Evolutionary conservation across 2,329 filamentous ascomycete species (phyloP).

Genomic region (Cladosporium cucumerinum): DNA sequence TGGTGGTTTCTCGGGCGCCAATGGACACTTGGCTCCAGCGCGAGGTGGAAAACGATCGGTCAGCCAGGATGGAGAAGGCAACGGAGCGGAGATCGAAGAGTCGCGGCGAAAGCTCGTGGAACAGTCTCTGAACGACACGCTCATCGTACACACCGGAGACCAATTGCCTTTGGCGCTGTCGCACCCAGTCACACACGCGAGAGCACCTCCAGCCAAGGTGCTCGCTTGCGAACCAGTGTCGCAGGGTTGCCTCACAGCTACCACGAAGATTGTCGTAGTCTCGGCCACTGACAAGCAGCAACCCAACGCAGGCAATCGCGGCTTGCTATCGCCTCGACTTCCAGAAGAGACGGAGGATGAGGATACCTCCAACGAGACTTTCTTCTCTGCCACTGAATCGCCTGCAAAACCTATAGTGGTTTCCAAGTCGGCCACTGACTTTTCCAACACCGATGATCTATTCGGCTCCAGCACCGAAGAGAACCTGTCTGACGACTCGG

Average conservation of each 20-base stretch:
- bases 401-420: constrained; percentile 38
- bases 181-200: constrained; percentile 82
- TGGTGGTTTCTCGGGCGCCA: constrained; percentile 50
- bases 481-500: constrained; percentile 88
- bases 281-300: constrained; percentile 59
- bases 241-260: constrained; percentile 74
- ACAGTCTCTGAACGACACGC: constrained; percentile 67
- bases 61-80: constrained; percentile 19
- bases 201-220: constrained; percentile 80
- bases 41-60: constrained; percentile 25
- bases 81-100: constrained; percentile 21
- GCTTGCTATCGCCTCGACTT: constrained; percentile 31
- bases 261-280: constrained; percentile 80
- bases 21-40: constrained; percentile 23
- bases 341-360: constrained; percentile 50
- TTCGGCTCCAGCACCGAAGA: constrained; percentile 63
- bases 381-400: constrained; percentile 81
- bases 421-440: constrained; percentile 37
- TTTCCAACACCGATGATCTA: constrained; percentile 48
- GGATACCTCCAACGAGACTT: constrained; percentile 84
- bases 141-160: constrained; percentile 80
- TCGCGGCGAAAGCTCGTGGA: constrained; percentile 51
- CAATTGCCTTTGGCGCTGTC: constrained; percentile 74
- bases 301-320: constrained; percentile 31
- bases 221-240: constrained; percentile 91